A percentile compares a stretch with the other conserved stretches of the same genome.
These are phyloP conservation scores for Salix dunnii DNA, from an alignment of 345 rosid species.

Conservation along the genomic window DNA sequence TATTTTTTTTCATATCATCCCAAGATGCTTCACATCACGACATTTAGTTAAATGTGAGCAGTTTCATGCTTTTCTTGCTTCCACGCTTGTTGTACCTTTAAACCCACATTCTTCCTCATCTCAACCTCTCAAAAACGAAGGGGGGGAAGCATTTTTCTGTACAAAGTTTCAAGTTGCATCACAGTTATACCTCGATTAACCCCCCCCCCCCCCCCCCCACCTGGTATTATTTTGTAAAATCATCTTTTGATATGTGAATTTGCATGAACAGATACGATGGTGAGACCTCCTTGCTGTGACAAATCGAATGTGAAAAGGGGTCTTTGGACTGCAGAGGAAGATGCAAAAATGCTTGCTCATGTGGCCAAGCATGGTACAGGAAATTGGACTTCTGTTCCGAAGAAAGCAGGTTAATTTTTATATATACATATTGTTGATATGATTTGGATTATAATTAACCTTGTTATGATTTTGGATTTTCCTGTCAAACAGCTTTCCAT, in stretches of 20 bases:
- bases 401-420: conserved; percentile 14
- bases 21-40: conserved; percentile 38
- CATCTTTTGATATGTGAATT: not conserved
- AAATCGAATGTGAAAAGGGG: conserved; percentile 39
- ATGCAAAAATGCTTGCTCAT: conserved; percentile 52
- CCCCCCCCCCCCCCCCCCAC: not conserved
- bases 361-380: conserved; percentile 59
- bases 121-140: conserved; percentile 6
- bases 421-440: too few species aligned
- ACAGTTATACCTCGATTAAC: not conserved
- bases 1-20: not conserved
- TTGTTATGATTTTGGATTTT: not conserved
- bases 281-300: conserved; percentile 43
- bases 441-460: too few species aligned
- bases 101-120: conserved; percentile 24
- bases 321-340: conserved; percentile 61
- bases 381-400: conserved; percentile 53
- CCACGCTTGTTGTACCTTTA: conserved; percentile 27
- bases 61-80: conserved; percentile 51
- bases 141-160: conserved; percentile 2
- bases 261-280: not conserved
- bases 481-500: not conserved
- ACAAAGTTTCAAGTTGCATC: conserved; percentile 2
- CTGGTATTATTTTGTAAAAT: not conserved
- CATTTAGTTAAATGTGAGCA: conserved; percentile 25